Percentiles rank a stretch among this genome's conserved stretches.
These are phyloP conservation scores for Trapa incisa DNA, from an alignment of 345 rosid genomes.

Conservation along the genomic window DNA sequence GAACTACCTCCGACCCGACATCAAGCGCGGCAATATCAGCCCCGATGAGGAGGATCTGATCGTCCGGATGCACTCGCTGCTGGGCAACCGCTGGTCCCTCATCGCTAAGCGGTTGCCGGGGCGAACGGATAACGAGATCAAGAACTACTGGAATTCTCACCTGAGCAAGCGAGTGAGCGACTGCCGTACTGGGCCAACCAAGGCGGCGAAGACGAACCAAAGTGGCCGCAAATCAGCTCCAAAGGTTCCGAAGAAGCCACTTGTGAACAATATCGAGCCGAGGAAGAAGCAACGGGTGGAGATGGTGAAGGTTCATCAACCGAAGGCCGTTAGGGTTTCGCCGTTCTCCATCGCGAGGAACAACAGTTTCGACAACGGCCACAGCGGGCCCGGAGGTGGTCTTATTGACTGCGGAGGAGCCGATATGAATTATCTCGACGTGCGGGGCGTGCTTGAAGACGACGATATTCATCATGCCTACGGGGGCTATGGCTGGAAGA, in stretches of 20 bases:
- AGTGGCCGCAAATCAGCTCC: neutral
- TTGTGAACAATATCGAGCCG: neutral
- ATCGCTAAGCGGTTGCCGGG: conserved; percentile 54
- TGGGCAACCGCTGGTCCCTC: conserved; percentile 46
- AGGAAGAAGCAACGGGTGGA: conserved; percentile 5
- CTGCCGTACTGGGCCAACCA: conserved; percentile 14
- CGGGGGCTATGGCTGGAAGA: neutral
- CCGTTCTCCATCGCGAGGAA: conserved; percentile 2
- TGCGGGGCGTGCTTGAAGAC: neutral
- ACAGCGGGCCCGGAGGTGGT: neutral
- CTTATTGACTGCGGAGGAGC: neutral
- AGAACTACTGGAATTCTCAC: conserved; percentile 49
- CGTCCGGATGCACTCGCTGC: too few relatives aligned
- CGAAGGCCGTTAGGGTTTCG: conserved; percentile 22
- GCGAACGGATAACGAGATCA: conserved; percentile 68
- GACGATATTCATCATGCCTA: neutral
- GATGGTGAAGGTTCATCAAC: conserved; percentile 5
- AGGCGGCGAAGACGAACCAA: neutral
- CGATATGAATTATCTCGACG: neutral
- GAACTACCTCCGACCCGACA: too few relatives aligned
- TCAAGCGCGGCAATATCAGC: too few relatives aligned
- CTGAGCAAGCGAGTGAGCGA: conserved; percentile 11
- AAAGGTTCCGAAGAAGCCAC: neutral
- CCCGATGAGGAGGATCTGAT: too few relatives aligned
- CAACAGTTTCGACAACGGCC: neutral